Percentiles rank a stretch among this genome's conserved stretches.
Conservation (phyloP, 768 basidiomycete species). For the Mycena latifolia region DNA sequence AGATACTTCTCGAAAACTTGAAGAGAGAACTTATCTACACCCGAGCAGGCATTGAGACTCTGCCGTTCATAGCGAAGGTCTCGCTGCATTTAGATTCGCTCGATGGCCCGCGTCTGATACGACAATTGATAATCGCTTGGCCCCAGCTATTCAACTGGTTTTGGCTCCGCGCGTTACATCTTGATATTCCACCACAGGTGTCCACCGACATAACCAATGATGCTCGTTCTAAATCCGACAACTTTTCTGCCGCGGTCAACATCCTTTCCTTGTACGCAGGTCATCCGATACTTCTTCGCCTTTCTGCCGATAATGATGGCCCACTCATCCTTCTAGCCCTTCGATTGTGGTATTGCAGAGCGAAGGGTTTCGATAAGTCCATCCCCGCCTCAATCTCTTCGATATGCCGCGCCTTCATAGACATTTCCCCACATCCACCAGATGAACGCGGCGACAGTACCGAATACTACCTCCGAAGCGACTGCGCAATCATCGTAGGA, state of each 20-base stretch:
- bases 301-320: background rate
- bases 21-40: background rate
- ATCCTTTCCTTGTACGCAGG: conserved; percentile 10
- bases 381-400: background rate
- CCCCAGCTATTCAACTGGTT: conserved; percentile 17
- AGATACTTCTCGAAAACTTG: conserved; percentile 11
- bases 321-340: background rate
- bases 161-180: background rate
- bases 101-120: conserved; percentile 16
- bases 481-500: no score
- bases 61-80: background rate
- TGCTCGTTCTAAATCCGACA: background rate
- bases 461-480: background rate
- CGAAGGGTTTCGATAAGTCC: background rate
- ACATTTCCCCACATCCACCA: background rate
- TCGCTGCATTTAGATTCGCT: conserved; percentile 2
- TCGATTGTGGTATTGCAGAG: conserved; percentile 19
- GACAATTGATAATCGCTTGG: conserved; percentile 6
- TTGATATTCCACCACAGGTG: background rate
- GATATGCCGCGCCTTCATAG: conserved; percentile 1
- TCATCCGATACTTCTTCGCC: conserved; percentile 11
- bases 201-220: no score
- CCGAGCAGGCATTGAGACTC: background rate
- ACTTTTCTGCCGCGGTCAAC: conserved; percentile 4
- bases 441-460: background rate